Base-by-base conservation (phyloP, 2,329 filamentous ascomycete genomes). In the Xylaria sp. region DNA sequence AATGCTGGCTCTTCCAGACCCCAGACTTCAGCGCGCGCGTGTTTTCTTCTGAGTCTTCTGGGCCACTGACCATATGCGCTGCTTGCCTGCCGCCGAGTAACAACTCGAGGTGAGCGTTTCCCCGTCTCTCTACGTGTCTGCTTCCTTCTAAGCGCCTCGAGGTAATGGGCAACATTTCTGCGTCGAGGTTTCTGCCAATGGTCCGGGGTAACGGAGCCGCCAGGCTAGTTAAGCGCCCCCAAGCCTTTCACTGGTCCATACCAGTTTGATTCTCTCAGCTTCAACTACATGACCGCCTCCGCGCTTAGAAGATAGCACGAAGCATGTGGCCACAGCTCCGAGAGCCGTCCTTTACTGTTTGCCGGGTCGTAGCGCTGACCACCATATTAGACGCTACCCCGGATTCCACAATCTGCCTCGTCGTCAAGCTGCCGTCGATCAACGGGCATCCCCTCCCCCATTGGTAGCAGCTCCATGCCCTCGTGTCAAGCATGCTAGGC, bases 211-310 rank as follows among this genome's bases (percentile, higher is more conserved):
- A 64, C 67, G 64, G 69, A 73, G 70, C 68, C 70, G 70, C 72
- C 66, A 53, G 61, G 62, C 66, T 68, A 66, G 31, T 55, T 71
- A 74, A 74, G 73, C 73, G 72, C 73, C 68, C 53, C 25, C 42
- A 57, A 66, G 55, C 58, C 54, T 67, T 63, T 66, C 60, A 69
- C 62, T 63, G 61, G 54, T 47, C 65, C 36, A 68, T 63, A 63
- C 61, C 55, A 31, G 38, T 59, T 65, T 44, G 57, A 55, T 62
- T 49, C 67, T 65, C 55, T 51, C 60, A 63, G 15, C 58, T 55
- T 63, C 31, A 63, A 64, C 58, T 57, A 61, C 27, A 63, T 67
- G 61, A 65, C 61, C 54, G 53, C 58, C 31, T 55, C 65, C 69
- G 69, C 72, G 71, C 73, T 72, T 74, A 72, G 47, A 10, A 53